Base-by-base conservation (phyloP, 805 yeast genomes). In the Metschnikowia peoriensis region DNA sequence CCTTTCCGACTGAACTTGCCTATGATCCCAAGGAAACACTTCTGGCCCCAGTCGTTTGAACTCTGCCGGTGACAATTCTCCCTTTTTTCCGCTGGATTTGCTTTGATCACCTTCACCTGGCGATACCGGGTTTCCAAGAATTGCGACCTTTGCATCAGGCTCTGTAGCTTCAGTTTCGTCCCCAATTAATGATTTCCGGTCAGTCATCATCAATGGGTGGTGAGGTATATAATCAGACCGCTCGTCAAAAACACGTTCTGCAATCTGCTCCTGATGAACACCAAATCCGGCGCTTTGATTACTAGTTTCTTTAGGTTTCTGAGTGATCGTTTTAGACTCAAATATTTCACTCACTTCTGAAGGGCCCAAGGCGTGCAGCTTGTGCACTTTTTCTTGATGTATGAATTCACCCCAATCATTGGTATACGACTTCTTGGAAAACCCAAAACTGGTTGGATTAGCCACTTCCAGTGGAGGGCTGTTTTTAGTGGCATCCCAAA, bases 401-500 rank as follows among this genome's bases (percentile, higher is more conserved):
- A 27, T 40, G 8, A 14, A 22, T 10, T 28, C 38, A 44, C 69
- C 72, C 77, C 77, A 73, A 14, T 57, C 50, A 54, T 63, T 69
- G 17, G 47, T 52, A 49, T 59, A 62, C 15, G 61, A 22, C 27
- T 46, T 55, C 54, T 67, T 46, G 9, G 57, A 59, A 17, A 53
- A 50, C 27, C 51, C 52, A 22, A 65, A 57, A 4, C 41, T 50
- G 9, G 52, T n/a, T 34, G 28, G 32, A 17, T 27, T 40, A 2
- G 54, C 55, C 4, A 35, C 14, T 1, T 51, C 51, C 17, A 9
- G 15, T 22, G 83, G 82, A 9, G 82, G 82, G 8, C 71, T 68
- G 44, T 68, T 73, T 11, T 48, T 58, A 1, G 79, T 66, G 7
- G 83, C 77, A 50, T 79, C 73, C 83, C 83, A 79, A 28, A 38